Percentiles rank a stretch among this genome's conserved stretches.
These are phyloP conservation scores for Yamadazyma takamatsuzukensis DNA, from an alignment of 805 yeast species.

Conservation along the genomic window DNA sequence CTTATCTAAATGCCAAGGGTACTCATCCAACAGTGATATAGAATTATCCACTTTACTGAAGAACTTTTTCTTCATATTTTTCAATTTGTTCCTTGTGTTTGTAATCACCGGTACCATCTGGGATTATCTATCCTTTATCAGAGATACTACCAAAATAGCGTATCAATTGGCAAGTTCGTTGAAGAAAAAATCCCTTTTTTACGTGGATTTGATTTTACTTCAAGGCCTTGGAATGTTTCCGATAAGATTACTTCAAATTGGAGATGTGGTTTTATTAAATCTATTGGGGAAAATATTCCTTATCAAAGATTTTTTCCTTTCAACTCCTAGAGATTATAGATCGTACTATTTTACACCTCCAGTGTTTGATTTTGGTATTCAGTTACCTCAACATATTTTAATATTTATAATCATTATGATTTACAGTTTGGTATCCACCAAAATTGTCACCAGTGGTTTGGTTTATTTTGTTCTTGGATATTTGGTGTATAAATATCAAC, in stretches of 20 bases:
- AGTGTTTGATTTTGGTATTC: slow-evolving; percentile 57
- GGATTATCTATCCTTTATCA: slow-evolving; percentile 53
- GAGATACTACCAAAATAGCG: slow-evolving; percentile 59
- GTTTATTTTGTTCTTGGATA: slow-evolving; percentile 54
- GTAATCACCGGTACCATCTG: slow-evolving; percentile 60
- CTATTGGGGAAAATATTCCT: slow-evolving; percentile 35
- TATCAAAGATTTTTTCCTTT: slow-evolving; percentile 34
- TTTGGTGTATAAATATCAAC: slow-evolving; percentile 59
- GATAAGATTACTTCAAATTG: slow-evolving; percentile 50
- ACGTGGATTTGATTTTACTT: slow-evolving; percentile 58
- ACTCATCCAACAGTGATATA: slow-evolving; percentile 54
- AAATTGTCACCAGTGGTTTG: slow-evolving; percentile 55
- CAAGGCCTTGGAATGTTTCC: slow-evolving; percentile 71
- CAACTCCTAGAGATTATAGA: slow-evolving; percentile 51
- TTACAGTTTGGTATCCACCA: slow-evolving; percentile 59
- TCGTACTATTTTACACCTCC: slow-evolving; percentile 54
- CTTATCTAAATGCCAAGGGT: slow-evolving; percentile 49
- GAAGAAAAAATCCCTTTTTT: slow-evolving; percentile 49
- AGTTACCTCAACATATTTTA: slow-evolving; percentile 58
- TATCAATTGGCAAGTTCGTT: slow-evolving; percentile 51
- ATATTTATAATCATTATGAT: slow-evolving; percentile 57
- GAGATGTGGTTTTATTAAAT: slow-evolving; percentile 48
- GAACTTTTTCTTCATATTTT: slow-evolving; percentile 58
- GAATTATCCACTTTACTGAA: slow-evolving; percentile 55
- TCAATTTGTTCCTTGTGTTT: slow-evolving; percentile 59